phyloP scores from a whole-genome alignment of 495 filamentous ascomycete genomes.

The Immersiella caudata region DNA sequence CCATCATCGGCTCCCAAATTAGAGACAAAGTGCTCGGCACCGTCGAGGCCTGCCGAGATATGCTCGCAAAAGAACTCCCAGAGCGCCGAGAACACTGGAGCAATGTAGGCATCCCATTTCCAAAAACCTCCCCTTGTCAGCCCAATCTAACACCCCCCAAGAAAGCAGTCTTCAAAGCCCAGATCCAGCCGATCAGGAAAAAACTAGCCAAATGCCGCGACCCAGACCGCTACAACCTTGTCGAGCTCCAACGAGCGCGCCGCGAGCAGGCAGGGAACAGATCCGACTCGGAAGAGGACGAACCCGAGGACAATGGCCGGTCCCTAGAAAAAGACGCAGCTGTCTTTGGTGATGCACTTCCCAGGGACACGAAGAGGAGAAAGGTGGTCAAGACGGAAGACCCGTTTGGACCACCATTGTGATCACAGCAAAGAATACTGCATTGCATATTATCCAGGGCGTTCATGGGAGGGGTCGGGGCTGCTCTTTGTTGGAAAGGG shows the following conservation, averaged over 20 bases:
- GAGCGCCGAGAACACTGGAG: slow-evolving; percentile 47
- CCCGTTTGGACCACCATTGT: slow-evolving; percentile 54
- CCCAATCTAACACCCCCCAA: slow-evolving; percentile 22
- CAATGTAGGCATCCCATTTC: slow-evolving; percentile 36
- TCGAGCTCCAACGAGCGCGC: slow-evolving; percentile 56
- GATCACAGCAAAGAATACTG: slow-evolving; percentile 1
- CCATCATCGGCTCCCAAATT: slow-evolving; percentile 35
- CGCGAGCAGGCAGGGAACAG: slow-evolving; percentile 48
- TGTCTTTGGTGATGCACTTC: slow-evolving; percentile 44
- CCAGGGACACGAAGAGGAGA: slow-evolving; percentile 58
- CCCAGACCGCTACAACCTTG: slow-evolving; percentile 65
- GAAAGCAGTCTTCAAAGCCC: slow-evolving; percentile 42
- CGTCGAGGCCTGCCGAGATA: slow-evolving; percentile 53
- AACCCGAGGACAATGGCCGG: slow-evolving; percentile 27
- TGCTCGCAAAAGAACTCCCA: slow-evolving; percentile 53
- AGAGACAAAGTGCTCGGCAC: slow-evolving; percentile 51
- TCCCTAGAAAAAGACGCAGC: slow-evolving; percentile 45
- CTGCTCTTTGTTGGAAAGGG: not conserved
- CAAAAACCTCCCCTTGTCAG: not conserved
- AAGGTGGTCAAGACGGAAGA: slow-evolving; percentile 61
- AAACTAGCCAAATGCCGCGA: slow-evolving; percentile 81
- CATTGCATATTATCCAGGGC: not conserved
- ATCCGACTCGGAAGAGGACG: slow-evolving; percentile 39
- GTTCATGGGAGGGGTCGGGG: not conserved
- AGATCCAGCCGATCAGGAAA: slow-evolving; percentile 60